phyloP scores from a whole-genome alignment of 371 early-diverging fungal species.

The Mycotypha africana region DNA sequence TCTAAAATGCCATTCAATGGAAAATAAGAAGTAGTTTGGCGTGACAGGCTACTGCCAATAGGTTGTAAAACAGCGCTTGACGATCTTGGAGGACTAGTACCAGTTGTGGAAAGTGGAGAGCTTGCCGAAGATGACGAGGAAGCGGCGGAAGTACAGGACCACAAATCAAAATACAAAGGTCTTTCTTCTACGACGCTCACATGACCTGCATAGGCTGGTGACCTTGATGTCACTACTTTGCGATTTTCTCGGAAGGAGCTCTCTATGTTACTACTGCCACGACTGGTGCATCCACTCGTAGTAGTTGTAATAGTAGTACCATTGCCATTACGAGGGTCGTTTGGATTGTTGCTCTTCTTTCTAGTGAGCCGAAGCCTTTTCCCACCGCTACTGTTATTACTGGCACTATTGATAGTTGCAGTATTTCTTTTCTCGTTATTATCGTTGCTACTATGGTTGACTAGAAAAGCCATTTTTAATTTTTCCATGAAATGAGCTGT shows the following conservation, averaged over 20 bases:
- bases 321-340: no score
- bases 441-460: no score
- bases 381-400: no score
- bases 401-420: no score
- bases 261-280: background rate
- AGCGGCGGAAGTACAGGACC: background rate
- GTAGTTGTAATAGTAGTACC: no score
- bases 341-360: no score
- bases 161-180: slow-evolving; percentile 1
- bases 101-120: no score
- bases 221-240: slow-evolving; percentile 32
- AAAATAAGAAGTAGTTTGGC: slow-evolving; percentile 18
- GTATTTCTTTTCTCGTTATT: no score
- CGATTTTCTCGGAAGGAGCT: slow-evolving; percentile 30
- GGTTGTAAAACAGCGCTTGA: slow-evolving; percentile 4
- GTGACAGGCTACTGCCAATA: slow-evolving; percentile 12
- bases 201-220: background rate
- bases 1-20: slow-evolving; percentile 11
- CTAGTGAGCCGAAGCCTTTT: no score
- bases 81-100: slow-evolving; percentile 6
- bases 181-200: background rate
- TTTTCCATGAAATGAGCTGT: no score
- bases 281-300: no score
- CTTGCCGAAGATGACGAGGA: slow-evolving; percentile 8
- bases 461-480: no score